Evolutionary conservation across 306 rosid species (phyloP).

Genomic region (Trifolium fragiferum): DNA sequence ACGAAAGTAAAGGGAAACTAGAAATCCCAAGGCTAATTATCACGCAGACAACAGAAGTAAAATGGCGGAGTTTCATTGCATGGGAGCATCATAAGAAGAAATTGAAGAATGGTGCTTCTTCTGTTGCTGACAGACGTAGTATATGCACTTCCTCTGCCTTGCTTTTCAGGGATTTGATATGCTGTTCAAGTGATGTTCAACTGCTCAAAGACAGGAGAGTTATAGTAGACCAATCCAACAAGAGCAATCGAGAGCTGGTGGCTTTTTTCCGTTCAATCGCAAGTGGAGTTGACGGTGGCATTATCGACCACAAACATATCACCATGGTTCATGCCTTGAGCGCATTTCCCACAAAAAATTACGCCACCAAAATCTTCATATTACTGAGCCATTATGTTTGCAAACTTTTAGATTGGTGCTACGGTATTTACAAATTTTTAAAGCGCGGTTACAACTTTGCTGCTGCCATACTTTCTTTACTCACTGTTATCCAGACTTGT

Average conservation of each 20-base stretch:
- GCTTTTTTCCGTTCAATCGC: background rate
- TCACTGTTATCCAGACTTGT: slow-evolving; percentile 8
- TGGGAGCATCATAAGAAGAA: slow-evolving; percentile 6
- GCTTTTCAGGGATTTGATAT: slow-evolving; percentile 23
- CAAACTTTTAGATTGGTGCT: background rate
- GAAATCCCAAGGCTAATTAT: background rate
- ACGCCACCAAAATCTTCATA: background rate
- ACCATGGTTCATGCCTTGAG: background rate
- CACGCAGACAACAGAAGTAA: background rate
- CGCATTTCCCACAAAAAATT: background rate
- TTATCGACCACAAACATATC: background rate
- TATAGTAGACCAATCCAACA: background rate
- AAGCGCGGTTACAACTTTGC: slow-evolving; percentile 30
- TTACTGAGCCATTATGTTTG: background rate
- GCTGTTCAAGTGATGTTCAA: slow-evolving; percentile 22
- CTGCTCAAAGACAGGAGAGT: background rate
- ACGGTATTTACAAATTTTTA: background rate
- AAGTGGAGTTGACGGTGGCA: background rate
- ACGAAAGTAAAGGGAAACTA: background rate
- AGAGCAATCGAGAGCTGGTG: background rate
- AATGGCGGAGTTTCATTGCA: slow-evolving; percentile 32
- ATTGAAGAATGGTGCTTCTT: background rate
- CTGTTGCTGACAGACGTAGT: too few species aligned
- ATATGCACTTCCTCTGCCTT: background rate
- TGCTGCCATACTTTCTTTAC: background rate